Evolutionary conservation across 192 early-diverging fungal genomes (phyloP).

Genomic region (Gaertneriomyces semiglobifer): DNA sequence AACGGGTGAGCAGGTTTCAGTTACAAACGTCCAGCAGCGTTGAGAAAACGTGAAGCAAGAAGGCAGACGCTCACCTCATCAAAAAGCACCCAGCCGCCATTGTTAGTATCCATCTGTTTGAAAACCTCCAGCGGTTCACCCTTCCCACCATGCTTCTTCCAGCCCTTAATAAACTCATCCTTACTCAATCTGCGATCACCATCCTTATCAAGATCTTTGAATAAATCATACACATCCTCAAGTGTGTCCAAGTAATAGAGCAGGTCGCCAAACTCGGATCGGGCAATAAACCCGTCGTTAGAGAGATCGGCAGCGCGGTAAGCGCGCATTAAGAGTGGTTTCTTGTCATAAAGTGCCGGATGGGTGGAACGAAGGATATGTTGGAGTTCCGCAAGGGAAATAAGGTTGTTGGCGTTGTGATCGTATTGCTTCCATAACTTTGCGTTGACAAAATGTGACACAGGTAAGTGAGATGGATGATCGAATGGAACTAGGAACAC

Average conservation of each 20-base stretch:
- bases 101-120: slow-evolving; percentile 32
- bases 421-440: slow-evolving; percentile 28
- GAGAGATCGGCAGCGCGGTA: slow-evolving; percentile 35
- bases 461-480: too few relatives aligned
- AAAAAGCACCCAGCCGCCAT: slow-evolving; percentile 34
- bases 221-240: slow-evolving; percentile 30
- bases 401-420: slow-evolving; percentile 36
- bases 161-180: slow-evolving; percentile 30
- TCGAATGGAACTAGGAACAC: too few relatives aligned
- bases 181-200: slow-evolving; percentile 29
- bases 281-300: slow-evolving; percentile 35
- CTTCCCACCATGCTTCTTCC: slow-evolving; percentile 1
- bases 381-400: slow-evolving; percentile 39
- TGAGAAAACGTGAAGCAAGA: slow-evolving; percentile 6
- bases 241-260: slow-evolving; percentile 19
- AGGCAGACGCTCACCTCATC: slow-evolving; percentile 25
- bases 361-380: slow-evolving; percentile 12
- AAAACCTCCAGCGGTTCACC: slow-evolving; percentile 14
- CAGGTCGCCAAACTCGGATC: slow-evolving; percentile 29
- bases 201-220: slow-evolving; percentile 30
- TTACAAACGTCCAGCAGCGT: neutral
- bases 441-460: neutral
- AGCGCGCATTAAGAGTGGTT: slow-evolving; percentile 36
- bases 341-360: slow-evolving; percentile 31
- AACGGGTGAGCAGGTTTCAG: neutral